Conservation (phyloP, 805 yeast genomes). For the Zygoascus flipseniorum region DNA sequence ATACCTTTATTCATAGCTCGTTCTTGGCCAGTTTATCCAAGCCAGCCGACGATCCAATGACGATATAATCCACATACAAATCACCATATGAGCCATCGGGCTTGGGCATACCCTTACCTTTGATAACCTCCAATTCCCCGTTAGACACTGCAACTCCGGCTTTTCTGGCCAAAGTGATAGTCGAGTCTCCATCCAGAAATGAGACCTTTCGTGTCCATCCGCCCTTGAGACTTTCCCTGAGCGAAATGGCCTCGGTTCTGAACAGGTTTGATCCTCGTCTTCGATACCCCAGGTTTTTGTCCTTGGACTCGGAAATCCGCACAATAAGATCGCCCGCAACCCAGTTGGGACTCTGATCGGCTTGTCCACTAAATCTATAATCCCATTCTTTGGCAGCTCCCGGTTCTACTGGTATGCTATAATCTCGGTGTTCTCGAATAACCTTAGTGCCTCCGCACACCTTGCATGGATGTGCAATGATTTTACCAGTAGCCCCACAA, state of each 20-base stretch:
- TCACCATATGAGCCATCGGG: conserved; percentile 42
- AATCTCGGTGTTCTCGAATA: conserved; percentile 44
- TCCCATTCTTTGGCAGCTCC: conserved; percentile 60
- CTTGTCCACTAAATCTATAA: conserved; percentile 61
- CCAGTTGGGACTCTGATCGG: conserved; percentile 77
- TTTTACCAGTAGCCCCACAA: conserved; percentile 72
- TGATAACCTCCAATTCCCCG: conserved; percentile 65
- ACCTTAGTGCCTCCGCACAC: conserved; percentile 68
- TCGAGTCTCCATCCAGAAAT: conserved; percentile 55
- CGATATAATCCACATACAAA: conserved; percentile 38
- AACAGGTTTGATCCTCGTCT: conserved; percentile 67
- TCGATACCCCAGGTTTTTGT: conserved; percentile 69
- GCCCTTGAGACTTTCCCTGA: conserved; percentile 67
- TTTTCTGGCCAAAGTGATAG: conserved; percentile 40
- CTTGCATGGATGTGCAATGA: conserved; percentile 55
- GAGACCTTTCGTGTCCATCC: conserved; percentile 68
- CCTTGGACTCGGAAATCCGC: conserved; percentile 46
- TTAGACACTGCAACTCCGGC: conserved; percentile 45
- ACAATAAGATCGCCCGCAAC: conserved; percentile 72
- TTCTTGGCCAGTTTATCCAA: background rate
- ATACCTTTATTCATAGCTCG: background rate
- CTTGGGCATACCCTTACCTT: conserved; percentile 82
- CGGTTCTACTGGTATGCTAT: conserved; percentile 54
- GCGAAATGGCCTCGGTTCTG: conserved; percentile 69
- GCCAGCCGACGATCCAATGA: conserved; percentile 15